A percentile compares a stretch with the other conserved stretches of the same genome.
Evolutionary conservation across 306 rosid species (phyloP).

Genomic region (Malus asiatica): DNA sequence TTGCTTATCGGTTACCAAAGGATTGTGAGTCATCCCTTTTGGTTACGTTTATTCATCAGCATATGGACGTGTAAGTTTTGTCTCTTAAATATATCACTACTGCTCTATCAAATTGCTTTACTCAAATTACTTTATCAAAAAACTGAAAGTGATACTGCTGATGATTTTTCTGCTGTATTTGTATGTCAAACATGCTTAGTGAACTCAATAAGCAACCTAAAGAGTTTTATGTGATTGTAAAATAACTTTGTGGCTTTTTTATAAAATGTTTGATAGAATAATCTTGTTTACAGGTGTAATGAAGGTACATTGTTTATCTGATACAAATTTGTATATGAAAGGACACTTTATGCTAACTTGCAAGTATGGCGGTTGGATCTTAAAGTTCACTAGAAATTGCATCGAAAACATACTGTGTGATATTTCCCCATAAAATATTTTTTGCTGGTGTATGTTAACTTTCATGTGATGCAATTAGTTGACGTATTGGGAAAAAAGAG

Average conservation of each 20-base stretch:
- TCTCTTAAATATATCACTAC: background rate
- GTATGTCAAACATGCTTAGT: background rate
- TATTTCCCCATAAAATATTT: background rate
- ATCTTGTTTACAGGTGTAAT: background rate
- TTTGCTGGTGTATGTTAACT: background rate
- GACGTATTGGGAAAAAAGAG: background rate
- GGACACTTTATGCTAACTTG: background rate
- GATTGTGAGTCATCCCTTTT: constrained; percentile 28
- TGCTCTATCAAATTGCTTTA: background rate
- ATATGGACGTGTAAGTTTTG: constrained; percentile 35
- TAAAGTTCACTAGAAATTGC: background rate
- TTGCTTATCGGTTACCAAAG: constrained; percentile 65
- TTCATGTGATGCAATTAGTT: background rate
- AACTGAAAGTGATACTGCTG: background rate
- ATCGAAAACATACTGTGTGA: background rate
- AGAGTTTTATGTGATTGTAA: background rate
- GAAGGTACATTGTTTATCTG: background rate
- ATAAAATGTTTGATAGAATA: background rate
- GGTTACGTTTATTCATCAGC: constrained; percentile 53
- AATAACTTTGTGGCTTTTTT: background rate
- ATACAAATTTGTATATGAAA: background rate
- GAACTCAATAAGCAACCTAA: background rate
- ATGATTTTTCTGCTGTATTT: background rate
- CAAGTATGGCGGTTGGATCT: background rate
- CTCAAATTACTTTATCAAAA: background rate